Evolutionary conservation across 176 grass and related monocot genomes (phyloP), one percentile per base, ranked within the genome.

Genomic region (Aegilops speltoides): DNA sequence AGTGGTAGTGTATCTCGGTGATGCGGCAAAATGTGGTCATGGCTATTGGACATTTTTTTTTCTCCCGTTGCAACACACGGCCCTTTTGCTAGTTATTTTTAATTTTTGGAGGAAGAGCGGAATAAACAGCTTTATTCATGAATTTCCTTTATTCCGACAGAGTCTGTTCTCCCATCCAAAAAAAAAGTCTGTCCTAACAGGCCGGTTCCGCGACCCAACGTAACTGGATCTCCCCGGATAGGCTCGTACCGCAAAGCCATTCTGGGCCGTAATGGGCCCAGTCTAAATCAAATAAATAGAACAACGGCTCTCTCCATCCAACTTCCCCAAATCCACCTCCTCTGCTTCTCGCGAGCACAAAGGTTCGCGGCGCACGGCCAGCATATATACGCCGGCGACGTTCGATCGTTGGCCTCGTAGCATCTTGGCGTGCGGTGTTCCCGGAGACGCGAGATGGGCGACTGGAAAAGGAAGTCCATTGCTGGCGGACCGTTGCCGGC

Each of bases 391-490:
- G 10, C 50, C 50, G 50, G 16, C 50, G 50, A 54, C 50, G 50
- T 50, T 26, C 41, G 13, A 50, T 75, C 7, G 41, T 17, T 50
- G 41, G 41, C 24, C 73, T 76, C 72, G 1, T 75, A 28, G 72
- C 23, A 75, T 45, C 72, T 16, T 9, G 72, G 72, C 67, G 32
- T 8, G 67, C 67, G 8, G 67, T 8, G 24, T 19, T 24, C 25
- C 14, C 24, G 15, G 43, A 15, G 41, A 76, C 24, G 43, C 25
- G 43, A 76, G 43, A 76, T 76, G 73, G 43, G 3, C 43, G 43
- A 76, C 43, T 52, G 72, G 72, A 75, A 43, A 17, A 48, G 72
- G 72, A 75, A 14, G 14, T 75, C 72, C 72, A 75, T 75, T 48
- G 72, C 72, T 43, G 72, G 72, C 13, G 72, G 72, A 46, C 72